Base-by-base conservation (phyloP, 148 eudicot species). In the Amaranthus palmeri region DNA sequence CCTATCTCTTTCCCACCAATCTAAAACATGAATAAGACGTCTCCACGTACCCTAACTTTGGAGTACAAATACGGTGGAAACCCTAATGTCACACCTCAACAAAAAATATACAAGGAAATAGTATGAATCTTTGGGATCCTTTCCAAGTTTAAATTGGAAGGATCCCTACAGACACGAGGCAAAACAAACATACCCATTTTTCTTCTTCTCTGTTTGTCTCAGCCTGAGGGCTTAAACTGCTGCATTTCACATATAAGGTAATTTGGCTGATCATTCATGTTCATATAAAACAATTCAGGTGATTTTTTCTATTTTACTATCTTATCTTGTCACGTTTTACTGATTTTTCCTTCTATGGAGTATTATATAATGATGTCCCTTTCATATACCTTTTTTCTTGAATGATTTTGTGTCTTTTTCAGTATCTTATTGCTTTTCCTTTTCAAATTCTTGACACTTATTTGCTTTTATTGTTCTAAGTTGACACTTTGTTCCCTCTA, bases 371-470 rank as follows among this genome's bases (percentile, higher is more conserved):
- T n/a, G 6, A 13, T 48, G 15, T 63, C 46, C 7, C 65, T 66
- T 67, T 68, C 5, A 40, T 40, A 17, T 14, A 11, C 4, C 36
- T 6, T 57, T 65, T 40, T 71, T 57, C 9, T 49, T 42, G 15
- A 46, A 56, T 68, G 18, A 54, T 41, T 58, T 3, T 15, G 11
- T 42, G 71, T 71, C 43, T 25, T 45, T 53, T 71, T 66, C 49
- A 46, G 25, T 67, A 12, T 43, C 64, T n/a, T 47, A 67, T 67
- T 78, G 81, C 81, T 61, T 78, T 73, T 57, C 14, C 61, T n/a
- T 54, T 45, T 54, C 10, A 7, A 8, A 54, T 62, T 70, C 9
- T 18, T 49, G 43, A 11, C 15, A 7, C 10, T 17, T 10, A 10
- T 25, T 42, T 40, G 61, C 42, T 62, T 47, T 61, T 43, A 5